These are phyloP conservation scores for Rickenella mellea DNA, from an alignment of 768 basidiomycete species.

Conservation along the genomic window DNA sequence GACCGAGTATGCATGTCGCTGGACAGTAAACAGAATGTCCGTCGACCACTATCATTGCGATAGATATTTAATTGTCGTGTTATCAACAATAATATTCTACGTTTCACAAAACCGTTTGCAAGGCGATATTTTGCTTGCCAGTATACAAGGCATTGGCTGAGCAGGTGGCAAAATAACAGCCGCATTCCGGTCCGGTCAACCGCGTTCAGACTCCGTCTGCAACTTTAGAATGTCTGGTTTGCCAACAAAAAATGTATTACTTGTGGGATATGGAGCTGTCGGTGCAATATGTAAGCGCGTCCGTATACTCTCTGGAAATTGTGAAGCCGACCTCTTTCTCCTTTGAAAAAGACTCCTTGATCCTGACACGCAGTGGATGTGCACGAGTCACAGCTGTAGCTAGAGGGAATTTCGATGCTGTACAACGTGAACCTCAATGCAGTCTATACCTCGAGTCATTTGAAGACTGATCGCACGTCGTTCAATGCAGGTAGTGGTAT, in stretches of 20 bases:
- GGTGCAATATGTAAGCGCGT: constrained; percentile 50
- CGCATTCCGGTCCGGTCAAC: too few species aligned
- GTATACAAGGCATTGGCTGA: too few species aligned
- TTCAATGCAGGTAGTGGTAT: constrained; percentile 40
- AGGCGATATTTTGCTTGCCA: too few species aligned
- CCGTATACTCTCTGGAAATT: neutral
- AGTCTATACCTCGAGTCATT: neutral
- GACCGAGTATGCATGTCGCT: too few species aligned
- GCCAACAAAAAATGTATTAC: constrained; percentile 36
- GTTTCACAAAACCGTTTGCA: too few species aligned
- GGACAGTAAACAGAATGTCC: too few species aligned
- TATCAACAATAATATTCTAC: too few species aligned
- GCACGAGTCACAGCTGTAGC: constrained; percentile 67
- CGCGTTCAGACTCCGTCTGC: too few species aligned
- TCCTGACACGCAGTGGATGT: constrained; percentile 46
- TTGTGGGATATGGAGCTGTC: constrained; percentile 60
- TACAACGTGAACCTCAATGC: constrained; percentile 29
- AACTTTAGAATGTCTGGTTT: neutral
- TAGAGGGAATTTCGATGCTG: constrained; percentile 53
- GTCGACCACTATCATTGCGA: too few species aligned
- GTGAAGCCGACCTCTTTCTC: neutral
- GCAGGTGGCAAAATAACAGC: too few species aligned
- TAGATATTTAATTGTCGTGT: too few species aligned
- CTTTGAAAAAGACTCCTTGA: constrained; percentile 35
- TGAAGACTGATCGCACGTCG: neutral